Base-by-base conservation (phyloP, 2,329 filamentous ascomycete genomes). In the Emericellopsis cladophorae region DNA sequence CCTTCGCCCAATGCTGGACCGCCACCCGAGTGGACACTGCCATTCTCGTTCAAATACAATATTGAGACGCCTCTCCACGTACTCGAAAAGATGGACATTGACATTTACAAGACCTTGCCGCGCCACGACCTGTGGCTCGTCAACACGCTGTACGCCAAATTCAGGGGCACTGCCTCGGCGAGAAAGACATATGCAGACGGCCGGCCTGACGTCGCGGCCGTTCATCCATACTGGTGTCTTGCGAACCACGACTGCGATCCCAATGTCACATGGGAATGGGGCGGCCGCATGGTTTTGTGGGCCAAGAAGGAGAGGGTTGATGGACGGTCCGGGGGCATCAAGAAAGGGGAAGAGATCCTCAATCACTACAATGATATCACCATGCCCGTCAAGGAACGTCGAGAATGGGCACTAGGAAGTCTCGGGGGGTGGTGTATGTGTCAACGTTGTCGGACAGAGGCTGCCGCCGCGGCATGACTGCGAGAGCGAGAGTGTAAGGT, bases 241-340 rank as follows among this genome's bases (percentile, higher is more conserved):
- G 89, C 90, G 23, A 98, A 98, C 54, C 92, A 98, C 58, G 87
- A 88, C 57, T 98, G 92, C 61, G 80, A 95, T 55, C 92, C 92
- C 8, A 95, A 95, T 58, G 88, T 96, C 32, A 76, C 76, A 4
- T 98, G 92, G 92, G 85, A 94, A 53, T 95, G 89, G 86, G 79
- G 82, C 23, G 84, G 84, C 1, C 73, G 72, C 40, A 89, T 92
- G 72, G 73, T 76, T 31, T 75, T 92, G 44, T 76, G 68, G 67
- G 75, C 76, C 2, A 66, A 79, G 37, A 66, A 77, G 46, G 63
- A 70, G 46, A 65, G 76, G 31, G 66, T 82, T 5, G 61, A 72
- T 6, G 51, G 57, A 32, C 51, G 50, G 2, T 57, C 61, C 2
- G 72, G 72, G 1, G 84, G 84, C 0, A 79, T 96, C 49, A 76